phyloP scores from a whole-genome alignment of 2,329 filamentous ascomycete species.

The Alternaria triticina region DNA sequence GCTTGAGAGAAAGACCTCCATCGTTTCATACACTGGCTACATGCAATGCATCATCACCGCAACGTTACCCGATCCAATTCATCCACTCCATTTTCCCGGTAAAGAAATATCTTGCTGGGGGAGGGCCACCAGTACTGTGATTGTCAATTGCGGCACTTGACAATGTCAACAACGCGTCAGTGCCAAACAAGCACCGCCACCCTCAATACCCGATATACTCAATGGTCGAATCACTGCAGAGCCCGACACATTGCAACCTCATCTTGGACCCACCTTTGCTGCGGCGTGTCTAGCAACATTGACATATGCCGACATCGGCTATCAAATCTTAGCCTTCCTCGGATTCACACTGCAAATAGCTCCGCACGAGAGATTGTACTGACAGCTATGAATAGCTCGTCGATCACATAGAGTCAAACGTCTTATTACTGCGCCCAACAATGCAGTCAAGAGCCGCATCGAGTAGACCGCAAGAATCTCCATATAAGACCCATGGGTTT shows the following conservation, averaged over 20 bases:
- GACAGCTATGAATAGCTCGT: not conserved
- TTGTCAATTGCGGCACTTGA: not conserved
- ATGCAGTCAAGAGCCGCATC: not conserved
- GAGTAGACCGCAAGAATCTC: not conserved
- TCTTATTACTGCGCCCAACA: not conserved
- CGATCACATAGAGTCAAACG: not conserved
- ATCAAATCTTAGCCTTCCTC: not conserved
- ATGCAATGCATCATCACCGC: not conserved
- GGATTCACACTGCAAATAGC: not conserved
- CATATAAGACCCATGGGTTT: not conserved
- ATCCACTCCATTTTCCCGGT: not conserved
- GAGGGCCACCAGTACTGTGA: not conserved
- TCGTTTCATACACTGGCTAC: constrained; percentile 23
- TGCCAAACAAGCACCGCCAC: not conserved
- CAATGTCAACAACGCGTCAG: not conserved
- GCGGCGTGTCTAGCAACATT: not conserved
- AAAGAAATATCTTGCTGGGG: not conserved
- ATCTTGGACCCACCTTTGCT: not conserved
- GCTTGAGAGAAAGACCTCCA: constrained; percentile 21
- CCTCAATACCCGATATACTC: not conserved
- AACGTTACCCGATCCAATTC: not conserved
- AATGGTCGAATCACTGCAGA: not conserved
- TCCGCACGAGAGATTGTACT: not conserved
- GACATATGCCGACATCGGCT: not conserved
- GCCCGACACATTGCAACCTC: not conserved